Evolutionary conservation across 306 rosid species (phyloP).

Genomic region (Prinsepia uniflora): DNA sequence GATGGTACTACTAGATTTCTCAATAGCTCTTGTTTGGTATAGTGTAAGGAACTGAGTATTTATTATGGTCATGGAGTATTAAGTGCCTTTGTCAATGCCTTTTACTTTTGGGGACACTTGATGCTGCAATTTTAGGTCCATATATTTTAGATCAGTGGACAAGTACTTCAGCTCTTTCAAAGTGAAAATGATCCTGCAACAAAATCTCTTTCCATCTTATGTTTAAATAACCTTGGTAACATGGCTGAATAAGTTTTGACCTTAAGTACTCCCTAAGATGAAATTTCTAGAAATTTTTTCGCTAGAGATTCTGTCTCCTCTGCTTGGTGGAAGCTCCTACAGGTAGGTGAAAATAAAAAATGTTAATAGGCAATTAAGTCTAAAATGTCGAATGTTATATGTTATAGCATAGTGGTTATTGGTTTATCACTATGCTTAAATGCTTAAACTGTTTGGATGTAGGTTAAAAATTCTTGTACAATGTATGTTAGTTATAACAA

Average conservation of each 20-base stretch:
- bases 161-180: neutral
- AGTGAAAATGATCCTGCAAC: neutral
- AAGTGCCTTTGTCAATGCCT: neutral
- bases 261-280: neutral
- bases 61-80: neutral
- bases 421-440: neutral
- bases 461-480: neutral
- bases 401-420: neutral
- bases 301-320: slow-evolving; percentile 1
- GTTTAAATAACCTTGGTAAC: neutral
- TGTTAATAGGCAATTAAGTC: neutral
- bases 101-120: slow-evolving; percentile 4
- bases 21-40: neutral
- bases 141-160: neutral
- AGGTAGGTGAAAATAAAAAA: neutral
- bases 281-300: neutral
- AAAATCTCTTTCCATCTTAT: neutral
- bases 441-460: neutral
- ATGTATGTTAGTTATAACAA: neutral
- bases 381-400: neutral
- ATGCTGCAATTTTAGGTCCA: slow-evolving; percentile 1
- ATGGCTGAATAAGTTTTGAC: neutral
- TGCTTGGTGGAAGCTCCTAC: neutral
- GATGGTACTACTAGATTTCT: neutral
- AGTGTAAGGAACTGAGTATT: neutral